Conservation (phyloP, 306 rosid species). For the Erythrophleum fordii region DNA sequence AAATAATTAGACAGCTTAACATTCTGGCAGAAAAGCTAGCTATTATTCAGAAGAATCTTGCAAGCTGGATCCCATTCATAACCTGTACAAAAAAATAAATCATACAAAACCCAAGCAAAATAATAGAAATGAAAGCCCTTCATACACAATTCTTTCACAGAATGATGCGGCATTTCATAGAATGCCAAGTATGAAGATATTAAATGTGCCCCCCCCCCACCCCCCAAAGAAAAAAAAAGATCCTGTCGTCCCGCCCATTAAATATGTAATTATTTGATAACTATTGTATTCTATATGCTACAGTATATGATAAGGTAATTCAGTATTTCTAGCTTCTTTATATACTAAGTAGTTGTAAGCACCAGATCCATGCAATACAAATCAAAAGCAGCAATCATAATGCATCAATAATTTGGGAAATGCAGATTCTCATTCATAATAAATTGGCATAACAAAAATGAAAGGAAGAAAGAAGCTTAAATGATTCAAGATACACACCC, state of each 20-base stretch:
- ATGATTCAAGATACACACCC: constrained; percentile 64
- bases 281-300: constrained; percentile 2
- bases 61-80: constrained; percentile 19
- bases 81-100: constrained; percentile 1
- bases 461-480: constrained; percentile 33
- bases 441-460: constrained; percentile 2
- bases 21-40: neutral
- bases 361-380: constrained; percentile 17
- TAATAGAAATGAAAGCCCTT: constrained; percentile 1
- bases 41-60: constrained; percentile 8
- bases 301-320: neutral
- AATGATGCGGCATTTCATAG: constrained; percentile 30
- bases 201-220: constrained; percentile 2
- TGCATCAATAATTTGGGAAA: constrained; percentile 5
- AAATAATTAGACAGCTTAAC: constrained; percentile 4
- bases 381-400: constrained; percentile 15
- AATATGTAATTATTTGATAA: neutral
- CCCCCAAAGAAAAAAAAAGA: constrained; percentile 11
- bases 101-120: constrained; percentile 16
- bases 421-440: constrained; percentile 17
- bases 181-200: constrained; percentile 21
- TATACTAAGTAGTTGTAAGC: constrained; percentile 24
- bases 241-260: too few species aligned
- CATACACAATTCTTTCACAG: neutral
- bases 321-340: constrained; percentile 12